These are phyloP conservation scores for Fusarium sp. DNA, from an alignment of 2,329 filamentous ascomycete species.

Conservation along the genomic window DNA sequence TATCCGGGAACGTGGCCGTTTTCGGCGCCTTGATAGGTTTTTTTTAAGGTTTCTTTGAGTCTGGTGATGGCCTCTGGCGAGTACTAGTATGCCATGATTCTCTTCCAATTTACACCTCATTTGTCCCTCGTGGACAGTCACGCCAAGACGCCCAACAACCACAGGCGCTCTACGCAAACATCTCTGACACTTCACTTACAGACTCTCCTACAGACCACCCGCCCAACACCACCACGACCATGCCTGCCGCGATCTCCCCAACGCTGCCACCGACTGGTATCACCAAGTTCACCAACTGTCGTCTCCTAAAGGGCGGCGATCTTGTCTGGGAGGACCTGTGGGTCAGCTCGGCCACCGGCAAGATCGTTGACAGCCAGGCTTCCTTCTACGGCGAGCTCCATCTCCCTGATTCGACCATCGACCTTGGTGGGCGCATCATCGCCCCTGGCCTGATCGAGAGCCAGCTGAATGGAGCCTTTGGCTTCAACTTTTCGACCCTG, in stretches of 20 bases:
- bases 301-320: slow-evolving; percentile 70
- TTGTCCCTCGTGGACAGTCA: slow-evolving; percentile 19
- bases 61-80: slow-evolving; percentile 5
- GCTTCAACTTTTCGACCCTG: slow-evolving; percentile 87
- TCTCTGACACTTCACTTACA: slow-evolving; percentile 15
- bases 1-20: slow-evolving; percentile 34
- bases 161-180: slow-evolving; percentile 15
- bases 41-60: slow-evolving; percentile 13
- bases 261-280: slow-evolving; percentile 61
- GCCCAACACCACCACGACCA: slow-evolving; percentile 43
- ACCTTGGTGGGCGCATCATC: slow-evolving; percentile 83
- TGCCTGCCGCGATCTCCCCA: slow-evolving; percentile 58
- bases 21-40: slow-evolving; percentile 32
- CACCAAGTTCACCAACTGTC: slow-evolving; percentile 90
- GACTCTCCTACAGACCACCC: slow-evolving; percentile 5
- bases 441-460: slow-evolving; percentile 88
- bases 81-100: slow-evolving; percentile 35
- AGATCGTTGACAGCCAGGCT: slow-evolving; percentile 75
- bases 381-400: slow-evolving; percentile 72
- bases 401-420: slow-evolving; percentile 75
- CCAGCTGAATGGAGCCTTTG: slow-evolving; percentile 90
- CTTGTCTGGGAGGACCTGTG: slow-evolving; percentile 84
- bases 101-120: slow-evolving; percentile 15
- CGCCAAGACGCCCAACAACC: background rate
- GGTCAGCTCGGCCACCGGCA: slow-evolving; percentile 82